These are phyloP conservation scores for Phaffia rhodozyma DNA, from an alignment of 1,284 basidiomycete genomes.

Conservation along the genomic window DNA sequence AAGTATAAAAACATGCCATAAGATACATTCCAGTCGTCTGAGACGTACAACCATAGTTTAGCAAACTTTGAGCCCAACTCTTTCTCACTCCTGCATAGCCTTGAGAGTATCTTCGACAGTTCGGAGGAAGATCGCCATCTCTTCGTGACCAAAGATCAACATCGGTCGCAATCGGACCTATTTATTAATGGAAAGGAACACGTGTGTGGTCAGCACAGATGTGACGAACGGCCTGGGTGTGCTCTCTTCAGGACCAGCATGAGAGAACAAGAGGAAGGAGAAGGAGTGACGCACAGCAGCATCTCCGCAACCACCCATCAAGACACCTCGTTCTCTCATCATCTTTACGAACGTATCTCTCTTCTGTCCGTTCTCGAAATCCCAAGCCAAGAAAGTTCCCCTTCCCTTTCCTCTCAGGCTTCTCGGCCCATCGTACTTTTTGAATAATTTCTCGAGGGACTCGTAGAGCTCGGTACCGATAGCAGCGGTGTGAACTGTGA, in stretches of 20 bases:
- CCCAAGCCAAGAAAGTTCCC: slow-evolving; percentile 44
- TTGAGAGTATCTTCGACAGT: slow-evolving; percentile 29
- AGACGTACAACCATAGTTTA: too few species aligned
- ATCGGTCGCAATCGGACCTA: slow-evolving; percentile 40
- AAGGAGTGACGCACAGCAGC: background rate
- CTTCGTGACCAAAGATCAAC: slow-evolving; percentile 40
- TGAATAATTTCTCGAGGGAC: slow-evolving; percentile 28
- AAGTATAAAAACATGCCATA: too few species aligned
- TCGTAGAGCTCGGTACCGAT: slow-evolving; percentile 34
- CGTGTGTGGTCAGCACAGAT: slow-evolving; percentile 31
- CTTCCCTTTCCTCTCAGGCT: slow-evolving; percentile 39
- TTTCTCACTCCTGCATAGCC: slow-evolving; percentile 20
- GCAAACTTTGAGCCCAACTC: too few species aligned
- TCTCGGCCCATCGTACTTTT: slow-evolving; percentile 17
- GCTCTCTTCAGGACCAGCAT: background rate
- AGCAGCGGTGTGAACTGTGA: slow-evolving; percentile 33
- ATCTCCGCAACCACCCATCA: slow-evolving; percentile 19
- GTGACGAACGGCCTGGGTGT: slow-evolving; percentile 19
- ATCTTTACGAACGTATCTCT: slow-evolving; percentile 38
- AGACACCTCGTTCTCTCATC: slow-evolving; percentile 36
- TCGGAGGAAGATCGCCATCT: slow-evolving; percentile 36
- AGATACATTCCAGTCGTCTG: too few species aligned
- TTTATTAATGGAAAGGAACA: background rate
- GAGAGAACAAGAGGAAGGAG: too few species aligned
- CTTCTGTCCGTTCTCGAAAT: slow-evolving; percentile 31